phyloP scores from a whole-genome alignment of 495 filamentous ascomycete species.

The Usnea hakonensis region DNA sequence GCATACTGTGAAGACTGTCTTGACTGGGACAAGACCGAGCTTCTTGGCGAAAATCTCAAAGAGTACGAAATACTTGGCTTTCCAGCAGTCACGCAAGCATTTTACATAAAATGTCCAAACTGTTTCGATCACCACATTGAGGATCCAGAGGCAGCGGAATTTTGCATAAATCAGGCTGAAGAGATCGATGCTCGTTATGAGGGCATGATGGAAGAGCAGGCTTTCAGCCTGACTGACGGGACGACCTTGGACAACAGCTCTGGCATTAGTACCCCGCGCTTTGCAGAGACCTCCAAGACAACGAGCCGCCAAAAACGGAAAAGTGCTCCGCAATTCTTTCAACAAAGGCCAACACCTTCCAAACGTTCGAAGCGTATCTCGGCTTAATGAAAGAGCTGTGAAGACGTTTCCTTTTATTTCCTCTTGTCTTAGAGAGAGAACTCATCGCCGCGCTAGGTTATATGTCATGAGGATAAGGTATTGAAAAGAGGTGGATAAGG shows the following conservation, averaged over 20 bases:
- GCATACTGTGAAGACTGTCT: slow-evolving; percentile 59
- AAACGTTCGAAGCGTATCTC: not conserved
- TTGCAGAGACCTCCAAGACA: slow-evolving; percentile 14
- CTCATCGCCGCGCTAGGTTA: not conserved
- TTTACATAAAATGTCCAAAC: slow-evolving; percentile 43
- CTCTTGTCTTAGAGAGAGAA: not conserved
- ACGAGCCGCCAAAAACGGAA: slow-evolving; percentile 16
- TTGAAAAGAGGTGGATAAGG: not conserved
- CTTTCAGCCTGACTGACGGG: slow-evolving; percentile 31
- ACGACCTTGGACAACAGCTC: slow-evolving; percentile 32
- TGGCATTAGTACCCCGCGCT: slow-evolving; percentile 29
- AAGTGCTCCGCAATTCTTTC: slow-evolving; percentile 7
- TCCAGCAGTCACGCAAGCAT: slow-evolving; percentile 35
- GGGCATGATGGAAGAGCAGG: slow-evolving; percentile 17
- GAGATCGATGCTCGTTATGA: slow-evolving; percentile 25
- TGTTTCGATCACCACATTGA: slow-evolving; percentile 35
- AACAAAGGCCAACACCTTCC: not conserved
- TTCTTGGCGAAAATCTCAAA: slow-evolving; percentile 44
- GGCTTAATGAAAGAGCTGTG: not conserved
- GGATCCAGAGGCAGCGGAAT: slow-evolving; percentile 25
- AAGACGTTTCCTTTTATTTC: too few species aligned
- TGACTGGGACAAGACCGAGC: slow-evolving; percentile 43
- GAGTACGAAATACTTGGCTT: slow-evolving; percentile 47
- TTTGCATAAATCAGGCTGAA: slow-evolving; percentile 17
- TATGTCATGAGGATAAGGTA: not conserved